Base-by-base conservation (phyloP, 345 rosid species). In the Syzygium oleosum region DNA sequence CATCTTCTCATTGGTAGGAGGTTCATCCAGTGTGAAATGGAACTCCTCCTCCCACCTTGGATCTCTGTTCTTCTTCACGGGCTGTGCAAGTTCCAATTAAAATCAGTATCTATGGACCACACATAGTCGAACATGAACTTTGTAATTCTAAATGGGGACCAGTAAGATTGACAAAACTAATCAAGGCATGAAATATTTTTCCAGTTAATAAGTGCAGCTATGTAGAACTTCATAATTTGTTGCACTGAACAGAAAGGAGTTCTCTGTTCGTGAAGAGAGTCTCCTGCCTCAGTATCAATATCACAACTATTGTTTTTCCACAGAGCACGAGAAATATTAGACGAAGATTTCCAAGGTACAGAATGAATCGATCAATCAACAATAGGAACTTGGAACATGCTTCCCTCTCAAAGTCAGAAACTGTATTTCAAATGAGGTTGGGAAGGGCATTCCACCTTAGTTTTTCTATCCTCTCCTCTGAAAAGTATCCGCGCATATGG, bases 31-130 rank as follows among this genome's bases (percentile, higher is more conserved):
- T 87, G 91, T 87, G 87, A 95, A 96, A 79, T 92, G 83, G 89
- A 96, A 97, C 87, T 95, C 98, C 89, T 97, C 98, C 83, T 91
- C 97, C 99, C 99, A 97, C 90, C 97, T 95, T 51, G 99, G 99
- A 91, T 96, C 98, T 90, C 99, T 91, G 88, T 92, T 95, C 94
- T 97, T 97, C 95, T 96, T 96, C 85, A 97, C 89, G 21, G 87
- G 88, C 99, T 95, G 96, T 65, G 80, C 46, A 19, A 34, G 49
- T 73, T 34, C 38, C 14, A 73, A 73, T 73, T 73, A 34, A 73
- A 34, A 17, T 73, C 80, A 73, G 80, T 73, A 73, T 73, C 80
- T 73, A 73, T 13, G 19, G 13, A 73, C 80, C 80, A 41, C 80
- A 73, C 10, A 73, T 4, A 34, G 23, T 73, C 2, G 0, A 73